Conservation (phyloP, 192 early-diverging fungal genomes). For the Podila epigama region DNA sequence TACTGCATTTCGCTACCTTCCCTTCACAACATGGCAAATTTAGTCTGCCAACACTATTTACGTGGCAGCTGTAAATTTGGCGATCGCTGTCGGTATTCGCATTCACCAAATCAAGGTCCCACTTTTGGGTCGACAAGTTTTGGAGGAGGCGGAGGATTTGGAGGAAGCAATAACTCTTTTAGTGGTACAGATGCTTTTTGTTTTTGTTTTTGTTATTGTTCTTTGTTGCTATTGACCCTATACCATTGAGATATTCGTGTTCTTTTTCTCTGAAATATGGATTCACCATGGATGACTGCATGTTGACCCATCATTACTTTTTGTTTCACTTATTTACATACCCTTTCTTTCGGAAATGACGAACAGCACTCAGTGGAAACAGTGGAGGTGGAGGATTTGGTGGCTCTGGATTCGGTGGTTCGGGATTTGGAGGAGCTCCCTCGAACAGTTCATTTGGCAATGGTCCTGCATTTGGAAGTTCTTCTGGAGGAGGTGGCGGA, state of each 20-base stretch:
- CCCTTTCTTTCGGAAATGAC: neutral
- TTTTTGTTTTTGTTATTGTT: no score
- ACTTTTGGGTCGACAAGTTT: conserved; percentile 54
- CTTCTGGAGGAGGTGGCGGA: conserved; percentile 1
- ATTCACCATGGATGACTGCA: no score
- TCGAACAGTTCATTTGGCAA: conserved; percentile 1
- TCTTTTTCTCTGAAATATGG: no score
- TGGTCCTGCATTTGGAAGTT: conserved; percentile 9
- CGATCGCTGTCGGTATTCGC: conserved; percentile 62
- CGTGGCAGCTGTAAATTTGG: conserved; percentile 67
- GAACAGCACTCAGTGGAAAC: conserved; percentile 19
- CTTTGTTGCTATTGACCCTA: neutral
- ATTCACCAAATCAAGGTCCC: conserved; percentile 50
- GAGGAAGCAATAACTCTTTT: conserved; percentile 50
- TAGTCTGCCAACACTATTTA: conserved; percentile 52
- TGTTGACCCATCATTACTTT: no score
- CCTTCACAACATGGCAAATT: conserved; percentile 16
- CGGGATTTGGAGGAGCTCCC: neutral
- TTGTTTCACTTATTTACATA: neutral
- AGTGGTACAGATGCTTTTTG: conserved; percentile 10
- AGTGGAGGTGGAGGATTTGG: conserved; percentile 16
- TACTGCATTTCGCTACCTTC: neutral
- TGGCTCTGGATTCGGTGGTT: neutral
- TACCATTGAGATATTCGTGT: no score
- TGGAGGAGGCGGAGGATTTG: conserved; percentile 31